These are phyloP conservation scores for Aspergillus carlsbadensis DNA, from an alignment of 495 filamentous ascomycete genomes.

Conservation along the genomic window DNA sequence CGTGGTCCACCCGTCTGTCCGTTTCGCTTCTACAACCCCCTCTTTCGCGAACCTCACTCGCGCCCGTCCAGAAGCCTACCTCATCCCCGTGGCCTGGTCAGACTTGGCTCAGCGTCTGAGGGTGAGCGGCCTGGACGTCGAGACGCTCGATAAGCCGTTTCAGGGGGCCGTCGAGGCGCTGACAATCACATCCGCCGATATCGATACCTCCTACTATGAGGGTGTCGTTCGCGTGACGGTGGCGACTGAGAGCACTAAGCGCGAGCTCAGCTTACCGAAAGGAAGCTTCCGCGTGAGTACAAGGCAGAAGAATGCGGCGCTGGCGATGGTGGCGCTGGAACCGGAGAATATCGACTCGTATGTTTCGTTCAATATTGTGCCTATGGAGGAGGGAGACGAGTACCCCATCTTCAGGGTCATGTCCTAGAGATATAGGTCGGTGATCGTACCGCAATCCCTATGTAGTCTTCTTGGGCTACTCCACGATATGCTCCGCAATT, in stretches of 20 bases:
- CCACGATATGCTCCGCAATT: too few species aligned
- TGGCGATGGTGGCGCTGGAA: slow-evolving; percentile 9
- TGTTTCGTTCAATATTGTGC: slow-evolving; percentile 11
- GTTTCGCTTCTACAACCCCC: slow-evolving; percentile 9
- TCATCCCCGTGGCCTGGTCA: slow-evolving; percentile 8
- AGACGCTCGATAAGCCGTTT: slow-evolving; percentile 9
- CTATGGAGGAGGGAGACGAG: slow-evolving; percentile 7
- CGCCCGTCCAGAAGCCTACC: slow-evolving; percentile 8
- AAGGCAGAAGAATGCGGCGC: slow-evolving; percentile 9
- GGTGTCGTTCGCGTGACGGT: slow-evolving; percentile 6
- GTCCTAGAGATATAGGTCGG: background rate
- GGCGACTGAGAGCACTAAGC: background rate
- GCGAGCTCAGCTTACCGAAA: background rate
- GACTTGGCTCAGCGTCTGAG: slow-evolving; percentile 4
- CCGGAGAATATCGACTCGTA: slow-evolving; percentile 14
- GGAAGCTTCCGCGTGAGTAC: slow-evolving; percentile 10
- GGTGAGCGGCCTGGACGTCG: slow-evolving; percentile 1
- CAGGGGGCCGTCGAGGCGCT: slow-evolving; percentile 6
- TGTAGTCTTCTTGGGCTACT: too few species aligned
- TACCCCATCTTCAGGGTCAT: slow-evolving; percentile 9
- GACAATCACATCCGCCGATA: slow-evolving; percentile 2
- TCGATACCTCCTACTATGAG: slow-evolving; percentile 11
- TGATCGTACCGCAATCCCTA: too few species aligned
- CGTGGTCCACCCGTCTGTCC: slow-evolving; percentile 5
- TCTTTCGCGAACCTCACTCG: slow-evolving; percentile 8